These are phyloP conservation scores for Bacidia rubella DNA, from an alignment of 495 filamentous ascomycete genomes.

Conservation along the genomic window DNA sequence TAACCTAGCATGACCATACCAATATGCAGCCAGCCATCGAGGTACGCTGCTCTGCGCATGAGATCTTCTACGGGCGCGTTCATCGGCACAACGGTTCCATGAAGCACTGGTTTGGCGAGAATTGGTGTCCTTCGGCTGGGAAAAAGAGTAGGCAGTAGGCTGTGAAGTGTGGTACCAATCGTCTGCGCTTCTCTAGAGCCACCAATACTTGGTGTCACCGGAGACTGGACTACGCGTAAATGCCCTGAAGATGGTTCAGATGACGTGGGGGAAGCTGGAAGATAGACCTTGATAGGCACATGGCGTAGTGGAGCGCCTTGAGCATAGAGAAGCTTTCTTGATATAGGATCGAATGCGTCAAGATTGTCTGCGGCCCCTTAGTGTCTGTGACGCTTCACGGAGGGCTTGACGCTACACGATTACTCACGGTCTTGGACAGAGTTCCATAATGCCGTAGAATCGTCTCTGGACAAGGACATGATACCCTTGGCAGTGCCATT, in stretches of 20 bases:
- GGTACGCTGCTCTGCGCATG: constrained; percentile 66
- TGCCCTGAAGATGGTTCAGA: constrained; percentile 28
- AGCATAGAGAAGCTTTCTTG: constrained; percentile 64
- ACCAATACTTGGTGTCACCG: constrained; percentile 40
- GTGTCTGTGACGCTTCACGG: background rate
- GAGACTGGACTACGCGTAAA: constrained; percentile 57
- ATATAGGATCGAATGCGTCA: constrained; percentile 55
- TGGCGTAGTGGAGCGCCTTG: constrained; percentile 58
- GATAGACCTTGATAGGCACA: constrained; percentile 76
- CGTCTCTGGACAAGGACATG: constrained; percentile 80
- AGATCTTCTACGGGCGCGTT: constrained; percentile 73
- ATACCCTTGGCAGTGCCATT: constrained; percentile 85
- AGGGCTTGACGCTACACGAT: too few species aligned
- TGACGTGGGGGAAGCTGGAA: constrained; percentile 51
- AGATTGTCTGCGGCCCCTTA: constrained; percentile 50
- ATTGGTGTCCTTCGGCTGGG: constrained; percentile 73
- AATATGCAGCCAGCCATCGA: constrained; percentile 84
- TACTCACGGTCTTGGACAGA: constrained; percentile 63
- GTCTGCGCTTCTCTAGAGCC: constrained; percentile 53
- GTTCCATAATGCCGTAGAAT: constrained; percentile 78
- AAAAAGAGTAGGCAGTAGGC: constrained; percentile 68
- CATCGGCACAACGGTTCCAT: constrained; percentile 79
- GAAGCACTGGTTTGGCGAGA: constrained; percentile 80
- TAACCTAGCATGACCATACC: constrained; percentile 63
- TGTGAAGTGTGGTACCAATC: constrained; percentile 65